A percentile compares a stretch with the other conserved stretches of the same genome.
phyloP scores from a whole-genome alignment of 2,329 filamentous ascomycete species.

The Trichoderma atrobrunneum region DNA sequence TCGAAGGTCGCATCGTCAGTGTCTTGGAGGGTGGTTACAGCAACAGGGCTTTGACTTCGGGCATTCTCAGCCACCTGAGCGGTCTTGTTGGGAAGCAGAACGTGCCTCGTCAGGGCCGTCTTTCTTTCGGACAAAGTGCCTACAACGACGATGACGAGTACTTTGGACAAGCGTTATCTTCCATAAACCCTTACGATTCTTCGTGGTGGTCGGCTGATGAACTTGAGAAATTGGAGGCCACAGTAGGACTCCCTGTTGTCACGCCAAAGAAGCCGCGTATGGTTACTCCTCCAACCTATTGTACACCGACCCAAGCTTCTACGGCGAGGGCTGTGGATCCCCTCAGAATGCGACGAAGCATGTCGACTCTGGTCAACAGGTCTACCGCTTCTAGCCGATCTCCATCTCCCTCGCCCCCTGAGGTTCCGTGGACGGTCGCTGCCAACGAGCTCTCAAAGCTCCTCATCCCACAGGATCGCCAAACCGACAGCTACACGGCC shows the following conservation, averaged over 20 bases:
- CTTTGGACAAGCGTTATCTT: constrained; percentile 24
- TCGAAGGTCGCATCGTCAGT: constrained; percentile 84
- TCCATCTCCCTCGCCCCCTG: constrained; percentile 69
- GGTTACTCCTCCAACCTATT: constrained; percentile 68
- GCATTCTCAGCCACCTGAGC: constrained; percentile 84
- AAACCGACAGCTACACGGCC: constrained; percentile 70
- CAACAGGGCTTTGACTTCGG: constrained; percentile 82
- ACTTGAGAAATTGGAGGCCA: constrained; percentile 67
- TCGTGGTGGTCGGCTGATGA: constrained; percentile 67
- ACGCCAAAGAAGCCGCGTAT: constrained; percentile 54
- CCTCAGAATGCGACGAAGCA: constrained; percentile 61
- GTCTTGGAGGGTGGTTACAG: constrained; percentile 96
- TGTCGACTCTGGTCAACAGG: constrained; percentile 50
- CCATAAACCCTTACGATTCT: constrained; percentile 56
- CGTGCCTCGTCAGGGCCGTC: background rate
- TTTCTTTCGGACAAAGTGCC: constrained; percentile 30
- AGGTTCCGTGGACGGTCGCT: constrained; percentile 83
- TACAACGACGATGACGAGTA: constrained; percentile 32
- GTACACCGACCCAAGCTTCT: constrained; percentile 83
- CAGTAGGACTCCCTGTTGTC: constrained; percentile 48
- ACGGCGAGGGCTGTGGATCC: constrained; percentile 73
- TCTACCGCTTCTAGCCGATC: constrained; percentile 33
- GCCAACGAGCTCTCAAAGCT: constrained; percentile 78
- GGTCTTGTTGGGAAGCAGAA: constrained; percentile 65
- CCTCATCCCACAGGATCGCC: constrained; percentile 72